Base-by-base conservation (phyloP, 1,139 yeast species). In the Candida buenavistaensis region DNA sequence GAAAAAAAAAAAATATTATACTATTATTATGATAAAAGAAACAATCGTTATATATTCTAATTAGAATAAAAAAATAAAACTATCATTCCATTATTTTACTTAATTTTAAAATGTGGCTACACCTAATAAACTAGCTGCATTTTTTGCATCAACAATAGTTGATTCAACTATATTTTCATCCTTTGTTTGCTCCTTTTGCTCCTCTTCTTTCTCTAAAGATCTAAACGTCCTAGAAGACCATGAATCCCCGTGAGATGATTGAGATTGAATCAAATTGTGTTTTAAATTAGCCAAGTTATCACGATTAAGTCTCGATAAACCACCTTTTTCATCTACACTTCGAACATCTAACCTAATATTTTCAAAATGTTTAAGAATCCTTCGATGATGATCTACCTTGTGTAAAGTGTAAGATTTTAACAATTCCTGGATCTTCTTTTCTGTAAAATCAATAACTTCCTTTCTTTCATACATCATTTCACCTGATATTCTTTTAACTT, bases 371-470 rank as follows among this genome's bases (percentile, higher is more conserved):
- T 81, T 76, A 38, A 92, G 69, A 29, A 87, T 80, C 48, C 86
- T 82, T 28, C 98, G 75, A 59, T 90, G 97, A 45, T 82, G 86
- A 41, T 88, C 96, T 31, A 92, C 89, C 51, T 82, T 79, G 46
- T 80, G 79, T 42, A 86, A 64, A 0, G 88, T 78, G 44, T 75
- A 80, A 30, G 69, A 73, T 41, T 79, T 80, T 36, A 92, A 63
- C 24, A 79, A 62, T 19, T 60, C 57, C 39, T 71, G 72, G 27
- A 88, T 53, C 50, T 76, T 80, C 2, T 52, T 46, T 36, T 86
- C 87, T 10, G 86, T 66, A 52, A 76, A 75, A 8, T 62, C 59
- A 26, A 78, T 47, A 28, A 83, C 73, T 36, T 80, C 78, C 26
- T 73, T 59, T 42, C 80, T 73, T 56, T 90, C 97, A 30, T 78